phyloP scores from a whole-genome alignment of 2,329 filamentous ascomycete species.

The Waltergamsia citrina region DNA sequence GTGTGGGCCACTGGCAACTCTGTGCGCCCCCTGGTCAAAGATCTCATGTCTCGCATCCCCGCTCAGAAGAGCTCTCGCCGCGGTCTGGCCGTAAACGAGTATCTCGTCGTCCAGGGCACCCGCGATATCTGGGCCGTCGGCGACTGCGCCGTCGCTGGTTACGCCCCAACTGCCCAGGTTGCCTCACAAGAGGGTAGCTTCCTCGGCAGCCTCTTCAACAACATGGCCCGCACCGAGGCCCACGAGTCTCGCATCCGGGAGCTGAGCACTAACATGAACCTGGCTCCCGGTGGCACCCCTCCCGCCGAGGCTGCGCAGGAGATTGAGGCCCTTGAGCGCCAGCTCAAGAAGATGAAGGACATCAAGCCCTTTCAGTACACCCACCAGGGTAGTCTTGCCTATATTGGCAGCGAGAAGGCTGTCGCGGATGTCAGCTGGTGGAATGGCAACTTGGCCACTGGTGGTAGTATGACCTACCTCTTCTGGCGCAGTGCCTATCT shows the following conservation, averaged over 20 bases:
- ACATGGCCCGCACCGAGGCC: conserved; percentile 88
- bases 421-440: conserved; percentile 97
- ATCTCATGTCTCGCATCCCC: conserved; percentile 85
- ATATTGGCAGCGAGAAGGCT: conserved; percentile 96
- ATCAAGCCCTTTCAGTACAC: conserved; percentile 98
- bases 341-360: conserved; percentile 82
- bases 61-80: conserved; percentile 93
- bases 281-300: conserved; percentile 38
- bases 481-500: conserved; percentile 98
- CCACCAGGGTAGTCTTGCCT: conserved; percentile 92
- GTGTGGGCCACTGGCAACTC: conserved; percentile 99
- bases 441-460: conserved; percentile 90
- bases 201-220: conserved; percentile 93
- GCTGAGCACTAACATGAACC: conserved; percentile 54
- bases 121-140: conserved; percentile 98
- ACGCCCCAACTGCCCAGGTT: conserved; percentile 95
- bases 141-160: conserved; percentile 95
- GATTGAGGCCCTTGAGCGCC: conserved; percentile 80
- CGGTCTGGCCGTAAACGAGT: conserved; percentile 95
- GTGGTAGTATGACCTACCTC: conserved; percentile 88
- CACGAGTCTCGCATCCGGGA: conserved; percentile 68
- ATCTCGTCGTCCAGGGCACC: conserved; percentile 92
- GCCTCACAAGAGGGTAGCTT: conserved; percentile 93
- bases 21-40: conserved; percentile 77
- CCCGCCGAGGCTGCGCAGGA: conserved; percentile 60